Conservation (phyloP, 345 rosid species). For the Mercurialis annua region DNA sequence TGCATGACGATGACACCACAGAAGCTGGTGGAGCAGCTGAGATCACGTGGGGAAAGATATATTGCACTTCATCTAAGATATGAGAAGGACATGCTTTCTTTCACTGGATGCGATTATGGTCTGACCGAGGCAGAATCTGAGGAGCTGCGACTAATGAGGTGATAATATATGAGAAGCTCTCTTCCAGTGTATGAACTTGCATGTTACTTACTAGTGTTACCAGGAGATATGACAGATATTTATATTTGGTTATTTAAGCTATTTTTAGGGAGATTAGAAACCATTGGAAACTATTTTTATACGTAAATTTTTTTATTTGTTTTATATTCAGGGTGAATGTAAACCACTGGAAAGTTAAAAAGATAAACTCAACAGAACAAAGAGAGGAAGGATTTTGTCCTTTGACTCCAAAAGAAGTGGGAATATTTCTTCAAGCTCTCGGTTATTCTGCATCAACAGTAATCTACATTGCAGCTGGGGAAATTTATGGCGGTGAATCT, state of each 20-base stretch:
- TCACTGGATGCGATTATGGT: conserved; percentile 89
- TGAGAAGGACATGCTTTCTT: conserved; percentile 95
- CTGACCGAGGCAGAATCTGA: conserved; percentile 76
- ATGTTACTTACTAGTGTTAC: background rate
- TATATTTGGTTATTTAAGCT: background rate
- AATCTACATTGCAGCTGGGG: conserved; percentile 88
- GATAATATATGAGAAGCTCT: conserved; percentile 2
- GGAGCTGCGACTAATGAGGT: conserved; percentile 84
- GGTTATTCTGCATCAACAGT: conserved; percentile 71
- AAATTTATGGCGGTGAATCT: conserved; percentile 77
- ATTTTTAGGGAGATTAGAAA: conserved; percentile 64
- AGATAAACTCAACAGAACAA: conserved; percentile 85
- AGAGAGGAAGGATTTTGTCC: conserved; percentile 80
- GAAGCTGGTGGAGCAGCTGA: conserved; percentile 93
- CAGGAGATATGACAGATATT: background rate
- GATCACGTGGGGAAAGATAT: conserved; percentile 63
- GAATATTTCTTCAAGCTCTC: conserved; percentile 74
- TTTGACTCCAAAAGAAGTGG: conserved; percentile 88
- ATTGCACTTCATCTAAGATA: conserved; percentile 93
- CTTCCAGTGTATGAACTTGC: background rate
- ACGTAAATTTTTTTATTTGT: background rate
- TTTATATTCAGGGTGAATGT: conserved; percentile 58
- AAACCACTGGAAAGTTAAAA: conserved; percentile 92
- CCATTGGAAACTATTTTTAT: conserved; percentile 59
- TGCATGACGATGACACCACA: conserved; percentile 88